Evolutionary conservation across 768 basidiomycete species (phyloP), one percentile per base, ranked within the genome.

Genomic region (Termitomyces sp.): DNA sequence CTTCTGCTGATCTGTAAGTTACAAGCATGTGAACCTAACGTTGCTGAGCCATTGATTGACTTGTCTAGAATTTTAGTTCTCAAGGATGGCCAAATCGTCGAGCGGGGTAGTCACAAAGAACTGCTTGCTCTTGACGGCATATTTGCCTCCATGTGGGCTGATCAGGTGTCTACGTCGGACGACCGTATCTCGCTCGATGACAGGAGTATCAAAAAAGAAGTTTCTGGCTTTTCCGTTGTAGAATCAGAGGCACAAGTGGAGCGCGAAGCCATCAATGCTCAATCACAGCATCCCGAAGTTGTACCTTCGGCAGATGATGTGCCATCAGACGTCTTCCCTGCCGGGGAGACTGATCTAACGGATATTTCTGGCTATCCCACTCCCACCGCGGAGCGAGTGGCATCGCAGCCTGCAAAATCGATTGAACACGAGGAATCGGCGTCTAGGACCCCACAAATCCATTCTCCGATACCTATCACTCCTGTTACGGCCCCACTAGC

Each of bases 81-180:
- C 58, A 90, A 90, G 64, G 89, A 97, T 66, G 95, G 96, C 4
- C 83, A 86, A 66, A 87, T 98, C 46, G 77, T 89, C 39, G 96
- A 98, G 70, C 82, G 82, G 58, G 93, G 93, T 9, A 82, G 73
- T 42, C 92, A 93, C 70, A 83, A 81, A 57, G 91, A 94, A 60
- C 77, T 97, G 33, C 72, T 94, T 47, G 83, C 84, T 31, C 72
- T 73, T 46, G 81, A 88, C 62, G 90, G 90, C 51, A 66, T 84
- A 39, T 94, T 94, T 64, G 88, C 90, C 13, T 77, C 82, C 0
- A 89, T 95, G 90, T 97, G 94, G 94, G 85, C 89, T 0, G 85
- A 92, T 67, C 90, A 95, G 66, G 76, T 88, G 31, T 83, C 84
- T 24, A 78, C 86, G 4, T 81, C 82, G 31, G 88, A 86, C 54